Percentiles rank a stretch among this genome's conserved stretches.
Conservation (phyloP, 768 basidiomycete genomes). For the Epithele typhae region DNA sequence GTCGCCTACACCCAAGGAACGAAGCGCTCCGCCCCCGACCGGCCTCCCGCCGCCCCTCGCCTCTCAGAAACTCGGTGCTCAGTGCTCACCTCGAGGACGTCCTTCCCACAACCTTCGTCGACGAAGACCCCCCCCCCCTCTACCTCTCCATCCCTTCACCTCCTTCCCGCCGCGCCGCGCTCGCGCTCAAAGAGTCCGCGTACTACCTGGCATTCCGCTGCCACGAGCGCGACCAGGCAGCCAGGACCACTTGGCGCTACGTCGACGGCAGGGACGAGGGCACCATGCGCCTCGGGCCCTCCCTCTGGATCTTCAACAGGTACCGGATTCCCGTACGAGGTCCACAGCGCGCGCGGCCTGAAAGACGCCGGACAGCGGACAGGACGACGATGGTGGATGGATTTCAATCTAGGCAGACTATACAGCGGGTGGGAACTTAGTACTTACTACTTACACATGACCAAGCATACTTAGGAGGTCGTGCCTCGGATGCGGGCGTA, state of each 20-base stretch:
- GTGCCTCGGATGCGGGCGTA: slow-evolving; percentile 6
- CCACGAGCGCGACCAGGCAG: too few species aligned
- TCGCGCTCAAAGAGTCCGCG: slow-evolving; percentile 24
- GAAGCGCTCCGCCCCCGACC: neutral
- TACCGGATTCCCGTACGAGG: slow-evolving; percentile 21
- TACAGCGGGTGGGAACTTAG: too few species aligned
- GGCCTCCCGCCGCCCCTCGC: neutral
- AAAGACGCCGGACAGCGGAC: neutral
- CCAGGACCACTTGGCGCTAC: slow-evolving; percentile 33
- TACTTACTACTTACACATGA: too few species aligned
- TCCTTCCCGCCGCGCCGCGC: neutral
- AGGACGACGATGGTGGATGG: too few species aligned
- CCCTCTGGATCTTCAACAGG: slow-evolving; percentile 24
- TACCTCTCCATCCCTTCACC: neutral
- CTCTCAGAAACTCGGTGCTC: neutral
- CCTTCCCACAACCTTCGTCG: neutral
- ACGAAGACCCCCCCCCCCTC: neutral
- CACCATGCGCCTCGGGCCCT: slow-evolving; percentile 24
- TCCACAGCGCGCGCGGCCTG: slow-evolving; percentile 20
- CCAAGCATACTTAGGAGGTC: too few species aligned
- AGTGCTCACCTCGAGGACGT: too few species aligned
- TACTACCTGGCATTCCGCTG: too few species aligned
- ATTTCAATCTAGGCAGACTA: too few species aligned
- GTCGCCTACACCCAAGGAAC: neutral
- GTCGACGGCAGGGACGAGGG: slow-evolving; percentile 18